Conservation (phyloP, 306 rosid species). For the Crataegus laevigata region DNA sequence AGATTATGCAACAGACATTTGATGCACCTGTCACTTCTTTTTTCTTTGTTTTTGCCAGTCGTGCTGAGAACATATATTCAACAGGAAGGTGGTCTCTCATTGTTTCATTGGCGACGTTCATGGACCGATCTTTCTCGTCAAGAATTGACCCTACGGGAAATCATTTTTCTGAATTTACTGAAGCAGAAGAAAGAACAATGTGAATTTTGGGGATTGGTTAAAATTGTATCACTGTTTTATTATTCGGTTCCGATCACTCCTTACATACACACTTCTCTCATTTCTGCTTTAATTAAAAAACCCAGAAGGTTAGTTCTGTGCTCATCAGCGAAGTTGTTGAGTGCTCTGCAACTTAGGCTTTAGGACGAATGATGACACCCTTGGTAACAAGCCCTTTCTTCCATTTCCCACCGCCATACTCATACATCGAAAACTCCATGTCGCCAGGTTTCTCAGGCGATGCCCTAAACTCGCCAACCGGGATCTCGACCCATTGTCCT, state of each 20-base stretch:
- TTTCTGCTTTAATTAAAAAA: background rate
- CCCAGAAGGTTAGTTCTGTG: background rate
- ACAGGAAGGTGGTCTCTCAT: conserved; percentile 5
- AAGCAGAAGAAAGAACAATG: background rate
- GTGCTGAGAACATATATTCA: background rate
- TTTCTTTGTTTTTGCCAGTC: background rate
- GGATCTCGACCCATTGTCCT: conserved; percentile 47
- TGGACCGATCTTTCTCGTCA: background rate
- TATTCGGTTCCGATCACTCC: background rate
- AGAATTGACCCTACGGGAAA: background rate
- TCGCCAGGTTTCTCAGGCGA: conserved; percentile 28
- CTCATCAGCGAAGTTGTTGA: background rate
- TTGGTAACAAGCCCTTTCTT: conserved; percentile 60
- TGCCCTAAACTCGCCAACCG: conserved; percentile 40
- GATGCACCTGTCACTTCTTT: conserved; percentile 4
- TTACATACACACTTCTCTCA: background rate
- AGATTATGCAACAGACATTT: conserved; percentile 61
- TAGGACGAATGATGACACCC: conserved; percentile 51
- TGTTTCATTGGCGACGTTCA: background rate
- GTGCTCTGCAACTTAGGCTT: conserved; percentile 8
- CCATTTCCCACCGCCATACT: conserved; percentile 51
- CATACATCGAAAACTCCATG: conserved; percentile 48
- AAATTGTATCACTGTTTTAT: background rate
- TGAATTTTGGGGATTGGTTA: too few species aligned
- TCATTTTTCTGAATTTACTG: background rate